Evolutionary conservation across 108 stramenopile genomes (phyloP), one percentile per base, ranked within the genome.

Genomic region (Fragilaria crotonensis): DNA sequence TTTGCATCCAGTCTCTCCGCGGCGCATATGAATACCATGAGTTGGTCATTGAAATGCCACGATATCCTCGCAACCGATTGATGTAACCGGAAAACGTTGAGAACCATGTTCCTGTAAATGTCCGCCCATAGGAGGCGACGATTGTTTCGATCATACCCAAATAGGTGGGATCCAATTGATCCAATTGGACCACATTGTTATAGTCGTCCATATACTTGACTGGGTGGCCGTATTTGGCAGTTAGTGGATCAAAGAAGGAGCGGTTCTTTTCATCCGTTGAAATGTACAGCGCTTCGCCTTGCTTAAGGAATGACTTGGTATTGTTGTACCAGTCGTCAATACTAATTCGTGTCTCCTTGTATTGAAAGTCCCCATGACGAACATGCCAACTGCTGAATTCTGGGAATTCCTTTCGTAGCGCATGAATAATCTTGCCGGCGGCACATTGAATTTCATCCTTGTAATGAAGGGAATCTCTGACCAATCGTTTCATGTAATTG

Each of bases 21-120:
- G 63, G 63, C n/a, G 76, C 49, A 50, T 50, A 83, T 19, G 71
- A 54, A 45, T 83, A 83, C 62, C 79, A 86, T 3, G 76, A 75
- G 45, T 64, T 72, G 20, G 65, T 74, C 54, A 78, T 86, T 0
- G 77, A 70, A 59, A 80, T 64, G 0, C 91, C 87, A 60, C 81
- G 81, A 46, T 90, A 87, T 1, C 89, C 89, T 28, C 89, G 63
- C 60, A 90, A 63, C 51, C 89, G 81, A 47, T 84, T 85, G 59
- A 97, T 97, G 64, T 94, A 97, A 29, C 94, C 96, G 19, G 90
- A 78, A 71, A 97, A 97, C 20, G 96, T 97, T 31, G 80, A 83
- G 50, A 91, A 93, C 76, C 81, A 97, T 5, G 94, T 95, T 28
- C 96, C 96, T 4, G 84, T 80, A 75, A 95, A 97, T 1, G 76